Base-by-base conservation (phyloP, 495 filamentous ascomycete genomes). In the Talaromyces nanjingensis region DNA sequence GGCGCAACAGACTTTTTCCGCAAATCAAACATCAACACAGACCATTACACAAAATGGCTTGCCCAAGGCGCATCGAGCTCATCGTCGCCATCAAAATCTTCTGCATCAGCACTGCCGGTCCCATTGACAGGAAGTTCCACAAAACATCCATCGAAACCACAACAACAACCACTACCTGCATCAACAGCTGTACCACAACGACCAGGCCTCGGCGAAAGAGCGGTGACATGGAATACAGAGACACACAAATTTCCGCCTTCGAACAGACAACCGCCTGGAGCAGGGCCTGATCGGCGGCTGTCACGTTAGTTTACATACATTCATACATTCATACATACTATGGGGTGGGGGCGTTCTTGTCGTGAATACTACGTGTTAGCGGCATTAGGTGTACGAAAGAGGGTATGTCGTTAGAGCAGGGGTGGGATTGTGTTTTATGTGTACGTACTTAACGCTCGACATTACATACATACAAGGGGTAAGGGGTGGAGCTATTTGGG, bases 1-100 rank as follows among this genome's bases (percentile, higher is more conserved):
- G 64, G 66, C 14, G 45, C 62, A 3, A 65, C 55, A 18, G 67
- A 65, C 9, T 66, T 71, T 11, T 65, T 72, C 34, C 54, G 61
- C 4, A 33, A 29, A 27, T 67, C 65, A 9, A 59, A 60, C 3
- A 62, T 74, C 37, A 65, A 70, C n/a, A 64, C 66, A 25, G 60
- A 64, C 6, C 0, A 7, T 1, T 64, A 69, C 64, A 20, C 6
- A n/a, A 62, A 62, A 37, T 62, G 60, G 60, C 27, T 62, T 20
- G 45, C 45, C 12, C 60, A 54, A 27, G 42, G 27, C 16, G 2
- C 59, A 29, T 49, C 59, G n/a, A 52, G 24, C 20, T 6, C 45
- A 39, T 59, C 6, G 31, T 22, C 56, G 18, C 29, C 62, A 20
- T 47, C 29, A 33, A n/a, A 29, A 24, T 64, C 37, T 2, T 6